These are phyloP conservation scores for Penicillium crystallinum DNA, from an alignment of 495 filamentous ascomycete species.

Conservation along the genomic window DNA sequence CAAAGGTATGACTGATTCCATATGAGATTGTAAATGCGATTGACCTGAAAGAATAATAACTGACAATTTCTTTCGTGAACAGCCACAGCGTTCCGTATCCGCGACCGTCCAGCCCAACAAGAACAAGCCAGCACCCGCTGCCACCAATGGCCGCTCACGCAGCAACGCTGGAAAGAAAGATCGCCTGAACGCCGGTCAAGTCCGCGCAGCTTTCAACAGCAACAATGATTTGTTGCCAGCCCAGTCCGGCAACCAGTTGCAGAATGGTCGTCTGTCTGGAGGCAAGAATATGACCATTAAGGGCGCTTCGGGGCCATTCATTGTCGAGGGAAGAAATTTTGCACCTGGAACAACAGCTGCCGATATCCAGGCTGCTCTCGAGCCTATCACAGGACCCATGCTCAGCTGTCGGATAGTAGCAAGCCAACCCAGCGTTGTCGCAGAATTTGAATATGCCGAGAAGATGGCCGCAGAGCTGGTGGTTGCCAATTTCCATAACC, in stretches of 20 bases:
- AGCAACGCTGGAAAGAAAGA: constrained; percentile 27
- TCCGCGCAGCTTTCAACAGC: constrained; percentile 31
- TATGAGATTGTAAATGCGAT: background rate
- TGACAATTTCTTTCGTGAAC: background rate
- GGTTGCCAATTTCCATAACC: constrained; percentile 79
- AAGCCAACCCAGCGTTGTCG: constrained; percentile 70
- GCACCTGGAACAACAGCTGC: constrained; percentile 88
- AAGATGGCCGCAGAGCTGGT: constrained; percentile 74
- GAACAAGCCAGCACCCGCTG: constrained; percentile 17
- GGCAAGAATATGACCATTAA: constrained; percentile 60
- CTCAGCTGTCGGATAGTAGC: constrained; percentile 66
- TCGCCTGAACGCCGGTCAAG: constrained; percentile 35
- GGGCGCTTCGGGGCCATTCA: constrained; percentile 67
- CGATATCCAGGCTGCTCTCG: constrained; percentile 86
- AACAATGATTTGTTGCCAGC: constrained; percentile 26
- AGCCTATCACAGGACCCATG: constrained; percentile 64
- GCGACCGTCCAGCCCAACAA: constrained; percentile 32
- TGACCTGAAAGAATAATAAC: background rate
- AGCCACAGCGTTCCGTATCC: constrained; percentile 40
- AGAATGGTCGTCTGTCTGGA: background rate
- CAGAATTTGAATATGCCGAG: constrained; percentile 76
- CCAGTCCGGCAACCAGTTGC: constrained; percentile 26
- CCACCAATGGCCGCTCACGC: constrained; percentile 18
- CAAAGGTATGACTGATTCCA: constrained; percentile 51
- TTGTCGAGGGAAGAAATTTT: constrained; percentile 86